Conservation (phyloP, 495 filamentous ascomycete species). For the Neurospora sublineolata region DNA sequence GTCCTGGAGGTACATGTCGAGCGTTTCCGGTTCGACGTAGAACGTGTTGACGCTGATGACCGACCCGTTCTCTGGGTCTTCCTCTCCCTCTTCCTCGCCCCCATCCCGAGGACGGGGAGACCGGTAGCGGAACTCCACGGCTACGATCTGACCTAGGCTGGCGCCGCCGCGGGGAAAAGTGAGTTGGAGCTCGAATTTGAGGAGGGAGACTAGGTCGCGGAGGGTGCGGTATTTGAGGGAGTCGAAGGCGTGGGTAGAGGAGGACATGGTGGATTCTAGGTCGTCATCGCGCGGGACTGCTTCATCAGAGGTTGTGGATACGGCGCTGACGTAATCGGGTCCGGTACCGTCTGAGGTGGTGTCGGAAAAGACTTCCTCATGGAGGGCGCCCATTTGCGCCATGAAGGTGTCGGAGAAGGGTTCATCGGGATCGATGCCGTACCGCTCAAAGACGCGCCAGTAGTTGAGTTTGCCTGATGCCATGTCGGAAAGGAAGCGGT, state of each 20-base stretch:
- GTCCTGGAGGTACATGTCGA: conserved; percentile 53
- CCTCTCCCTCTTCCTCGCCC: conserved; percentile 4
- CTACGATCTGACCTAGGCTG: conserved; percentile 44
- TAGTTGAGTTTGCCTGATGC: conserved; percentile 62
- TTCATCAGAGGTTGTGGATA: conserved; percentile 29
- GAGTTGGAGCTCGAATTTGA: conserved; percentile 37
- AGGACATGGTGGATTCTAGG: not conserved
- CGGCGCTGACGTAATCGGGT: conserved; percentile 6
- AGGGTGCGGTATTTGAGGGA: conserved; percentile 28
- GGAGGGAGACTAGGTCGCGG: conserved; percentile 25
- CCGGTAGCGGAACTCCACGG: conserved; percentile 49
- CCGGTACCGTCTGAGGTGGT: conserved; percentile 10
- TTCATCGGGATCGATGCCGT: conserved; percentile 49
- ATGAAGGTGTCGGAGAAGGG: conserved; percentile 73
- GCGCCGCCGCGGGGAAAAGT: conserved; percentile 42
- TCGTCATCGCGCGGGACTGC: not conserved
- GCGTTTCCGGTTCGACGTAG: conserved; percentile 48
- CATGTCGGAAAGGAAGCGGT: conserved; percentile 67
- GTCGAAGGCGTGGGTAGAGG: not conserved
- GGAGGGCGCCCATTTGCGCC: conserved; percentile 58
- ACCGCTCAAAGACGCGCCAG: conserved; percentile 52
- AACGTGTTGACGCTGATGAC: conserved; percentile 57
- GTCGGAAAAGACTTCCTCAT: conserved; percentile 44
- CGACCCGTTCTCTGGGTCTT: conserved; percentile 23
- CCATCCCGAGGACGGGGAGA: not conserved